Conservation (phyloP, 768 basidiomycete species). For the Vishniacozyma victoriae region DNA sequence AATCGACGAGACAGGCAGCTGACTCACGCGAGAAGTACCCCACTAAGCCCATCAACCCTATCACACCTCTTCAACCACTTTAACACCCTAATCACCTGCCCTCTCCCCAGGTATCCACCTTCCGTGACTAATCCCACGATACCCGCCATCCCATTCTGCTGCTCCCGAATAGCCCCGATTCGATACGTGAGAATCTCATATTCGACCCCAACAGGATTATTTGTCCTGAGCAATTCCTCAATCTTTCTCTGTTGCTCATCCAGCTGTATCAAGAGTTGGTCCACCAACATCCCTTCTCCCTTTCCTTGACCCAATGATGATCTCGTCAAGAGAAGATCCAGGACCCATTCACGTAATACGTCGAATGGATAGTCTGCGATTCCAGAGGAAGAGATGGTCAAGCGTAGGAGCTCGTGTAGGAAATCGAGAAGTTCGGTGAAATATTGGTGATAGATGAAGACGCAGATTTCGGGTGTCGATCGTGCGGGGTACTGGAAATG, state of each 20-base stretch:
- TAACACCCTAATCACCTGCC: slow-evolving; percentile 30
- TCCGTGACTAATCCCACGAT: slow-evolving; percentile 20
- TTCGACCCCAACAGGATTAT: slow-evolving; percentile 11
- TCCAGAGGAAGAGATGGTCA: slow-evolving; percentile 15
- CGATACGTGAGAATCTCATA: slow-evolving; percentile 25
- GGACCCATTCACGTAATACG: slow-evolving; percentile 23
- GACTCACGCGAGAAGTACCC: slow-evolving; percentile 25
- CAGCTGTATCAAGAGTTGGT: slow-evolving; percentile 32
- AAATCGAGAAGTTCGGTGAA: slow-evolving; percentile 25
- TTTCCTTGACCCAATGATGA: slow-evolving; percentile 16
- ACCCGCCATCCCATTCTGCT: slow-evolving; percentile 32
- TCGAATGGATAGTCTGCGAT: slow-evolving; percentile 22
- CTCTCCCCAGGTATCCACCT: slow-evolving; percentile 28
- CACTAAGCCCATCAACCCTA: slow-evolving; percentile 22
- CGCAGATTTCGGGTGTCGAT: slow-evolving; percentile 27
- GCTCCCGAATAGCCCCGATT: slow-evolving; percentile 20
- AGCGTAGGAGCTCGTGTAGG: slow-evolving; percentile 23
- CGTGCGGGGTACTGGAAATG: slow-evolving; percentile 25
- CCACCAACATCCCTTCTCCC: slow-evolving; percentile 30
- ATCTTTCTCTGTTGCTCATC: slow-evolving; percentile 20
- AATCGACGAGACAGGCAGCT: background rate
- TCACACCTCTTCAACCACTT: slow-evolving; percentile 38
- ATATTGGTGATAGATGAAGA: slow-evolving; percentile 27
- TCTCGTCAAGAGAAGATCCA: slow-evolving; percentile 13
- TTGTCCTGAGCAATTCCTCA: slow-evolving; percentile 8